phyloP scores from a whole-genome alignment of 2,329 filamentous ascomycete genomes.

The Neonectria magnoliae region DNA sequence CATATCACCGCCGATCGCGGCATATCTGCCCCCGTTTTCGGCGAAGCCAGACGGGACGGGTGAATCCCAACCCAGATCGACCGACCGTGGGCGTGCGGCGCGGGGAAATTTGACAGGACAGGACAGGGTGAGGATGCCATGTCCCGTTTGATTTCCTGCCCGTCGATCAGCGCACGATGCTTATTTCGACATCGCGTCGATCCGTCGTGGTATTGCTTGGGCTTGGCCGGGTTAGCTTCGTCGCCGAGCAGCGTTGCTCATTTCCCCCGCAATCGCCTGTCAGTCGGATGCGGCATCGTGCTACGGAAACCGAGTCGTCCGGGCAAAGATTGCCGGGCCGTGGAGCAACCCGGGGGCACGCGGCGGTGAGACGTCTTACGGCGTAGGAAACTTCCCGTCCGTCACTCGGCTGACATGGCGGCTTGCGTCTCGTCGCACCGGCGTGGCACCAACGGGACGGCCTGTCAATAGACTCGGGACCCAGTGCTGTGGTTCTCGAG shows the following conservation, averaged over 20 bases:
- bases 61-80: not conserved
- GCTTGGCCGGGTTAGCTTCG: not conserved
- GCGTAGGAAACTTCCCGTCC: not conserved
- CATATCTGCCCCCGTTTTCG: not conserved
- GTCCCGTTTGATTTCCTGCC: not conserved
- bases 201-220: not conserved
- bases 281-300: not conserved
- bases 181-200: slow-evolving; percentile 12
- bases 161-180: slow-evolving; percentile 8
- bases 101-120: not conserved
- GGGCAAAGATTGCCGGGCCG: not conserved
- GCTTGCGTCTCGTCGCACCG: not conserved
- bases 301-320: not conserved
- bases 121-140: not conserved
- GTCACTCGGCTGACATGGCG: not conserved
- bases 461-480: slow-evolving; percentile 17
- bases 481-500: slow-evolving; percentile 25
- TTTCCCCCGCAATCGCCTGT: slow-evolving; percentile 6
- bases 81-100: not conserved
- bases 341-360: not conserved
- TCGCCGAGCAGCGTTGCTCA: slow-evolving; percentile 18
- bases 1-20: not conserved
- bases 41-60: not conserved
- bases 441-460: slow-evolving; percentile 27
- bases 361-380: slow-evolving; percentile 8